Base-by-base conservation (phyloP, 2,329 filamentous ascomycete species). In the Penicillium crustosum region DNA sequence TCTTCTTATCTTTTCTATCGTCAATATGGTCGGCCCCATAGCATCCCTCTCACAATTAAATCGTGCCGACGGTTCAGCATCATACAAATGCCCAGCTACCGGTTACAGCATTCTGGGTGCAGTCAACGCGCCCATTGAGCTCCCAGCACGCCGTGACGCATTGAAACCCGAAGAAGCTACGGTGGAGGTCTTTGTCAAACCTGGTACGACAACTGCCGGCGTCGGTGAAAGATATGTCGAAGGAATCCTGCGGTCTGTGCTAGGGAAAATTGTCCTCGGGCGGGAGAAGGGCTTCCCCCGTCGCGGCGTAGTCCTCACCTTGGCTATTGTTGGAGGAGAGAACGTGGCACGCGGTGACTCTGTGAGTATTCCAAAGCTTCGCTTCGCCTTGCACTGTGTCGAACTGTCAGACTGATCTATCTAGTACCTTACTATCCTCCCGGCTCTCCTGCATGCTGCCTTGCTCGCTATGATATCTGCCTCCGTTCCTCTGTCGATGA, bases 121-220 rank as follows among this genome's bases (percentile, higher is more conserved):
- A 15, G 91, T 96, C 65, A 97, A 96, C 76, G 94, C 93, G 0
- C 94, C 94, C 17, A 86, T 97, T 65, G 94, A 99, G 78, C 91
- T 93, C 17, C 86, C 75, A 15, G 75, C 87, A 66, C 86, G 93
- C 68, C 86, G 91, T 68, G 93, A 99, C 72, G 70, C 75, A 25
- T 91, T 97, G 74, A 86, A 94, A 65, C 89, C 94, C 8, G 93
- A 96, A 75, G 92, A 97, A 78, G 91, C 93, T 29, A 86, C 89
- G 49, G 82, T 99, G 64, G 94, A 97, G 76, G 90, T 99, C 57
- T 87, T 93, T 72, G 85, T 99, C 63, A 86, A 94, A 73, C 93
- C 93, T 49, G 88, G 89, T 36, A 87, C 89, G 62, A 93, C 93
- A 17, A 87, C 94, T 45, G 91, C 90, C 79, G 89, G 92, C 87